A percentile compares a stretch with the other conserved stretches of the same genome.
Conservation (phyloP, 1,139 yeast species). For the Tardiomyces depauwii region DNA sequence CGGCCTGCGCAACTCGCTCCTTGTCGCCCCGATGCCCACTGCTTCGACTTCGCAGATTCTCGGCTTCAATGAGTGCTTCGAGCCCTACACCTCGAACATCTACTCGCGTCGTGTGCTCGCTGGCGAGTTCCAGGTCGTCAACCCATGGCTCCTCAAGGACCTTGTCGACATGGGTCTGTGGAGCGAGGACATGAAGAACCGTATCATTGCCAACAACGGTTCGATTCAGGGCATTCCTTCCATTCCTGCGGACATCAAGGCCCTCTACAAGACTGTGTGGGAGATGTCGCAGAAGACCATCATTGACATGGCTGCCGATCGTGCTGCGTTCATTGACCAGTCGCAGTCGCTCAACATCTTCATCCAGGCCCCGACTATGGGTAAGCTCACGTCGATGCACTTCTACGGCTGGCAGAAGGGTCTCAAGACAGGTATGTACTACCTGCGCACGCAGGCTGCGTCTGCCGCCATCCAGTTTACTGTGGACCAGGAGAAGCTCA, state of each 20-base stretch:
- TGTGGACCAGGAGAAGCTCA: conserved; percentile 49
- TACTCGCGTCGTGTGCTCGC: conserved; percentile 79
- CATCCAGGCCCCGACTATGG: conserved; percentile 79
- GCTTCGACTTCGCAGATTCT: conserved; percentile 87
- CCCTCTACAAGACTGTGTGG: conserved; percentile 90
- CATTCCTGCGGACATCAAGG: conserved; percentile 69
- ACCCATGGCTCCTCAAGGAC: conserved; percentile 72
- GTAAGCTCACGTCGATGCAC: conserved; percentile 93
- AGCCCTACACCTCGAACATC: conserved; percentile 82
- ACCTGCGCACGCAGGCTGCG: conserved; percentile 91
- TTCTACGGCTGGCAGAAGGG: conserved; percentile 97
- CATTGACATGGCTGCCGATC: conserved; percentile 92
- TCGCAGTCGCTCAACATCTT: conserved; percentile 86
- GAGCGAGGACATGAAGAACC: conserved; percentile 72
- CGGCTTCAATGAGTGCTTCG: conserved; percentile 86
- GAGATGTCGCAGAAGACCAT: conserved; percentile 82
- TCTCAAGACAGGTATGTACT: conserved; percentile 96
- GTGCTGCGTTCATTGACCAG: conserved; percentile 90
- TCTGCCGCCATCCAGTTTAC: conserved; percentile 91
- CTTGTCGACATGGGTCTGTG: conserved; percentile 75
- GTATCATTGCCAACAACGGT: conserved; percentile 70
- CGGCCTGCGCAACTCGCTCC: conserved; percentile 72
- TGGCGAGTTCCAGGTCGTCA: conserved; percentile 83
- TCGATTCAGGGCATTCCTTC: conserved; percentile 70
- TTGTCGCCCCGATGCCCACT: conserved; percentile 92